phyloP scores from a whole-genome alignment of 495 filamentous ascomycete species.

The Aspergillus bertholletiae region DNA sequence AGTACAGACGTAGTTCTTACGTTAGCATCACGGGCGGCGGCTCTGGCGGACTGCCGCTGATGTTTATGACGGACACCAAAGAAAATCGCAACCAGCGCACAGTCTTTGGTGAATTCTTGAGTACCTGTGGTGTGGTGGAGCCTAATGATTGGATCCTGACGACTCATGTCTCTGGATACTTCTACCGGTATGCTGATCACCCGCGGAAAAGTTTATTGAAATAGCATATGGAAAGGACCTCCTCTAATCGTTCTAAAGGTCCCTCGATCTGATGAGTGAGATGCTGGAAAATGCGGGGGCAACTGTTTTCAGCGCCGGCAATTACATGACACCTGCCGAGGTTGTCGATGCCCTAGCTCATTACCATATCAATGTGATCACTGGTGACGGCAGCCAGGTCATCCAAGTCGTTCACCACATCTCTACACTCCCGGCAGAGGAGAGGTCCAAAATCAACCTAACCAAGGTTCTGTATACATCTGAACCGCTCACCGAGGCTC shows the following conservation, averaged over 20 bases:
- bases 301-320: constrained; percentile 16
- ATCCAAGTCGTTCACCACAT: constrained; percentile 15
- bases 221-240: background rate
- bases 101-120: constrained; percentile 16
- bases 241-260: background rate
- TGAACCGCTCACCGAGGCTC: constrained; percentile 16
- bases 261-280: constrained; percentile 6
- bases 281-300: constrained; percentile 7
- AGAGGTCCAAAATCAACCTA: constrained; percentile 6
- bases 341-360: constrained; percentile 7
- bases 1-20: constrained; percentile 23
- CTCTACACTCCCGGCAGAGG: constrained; percentile 4
- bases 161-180: constrained; percentile 15
- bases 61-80: constrained; percentile 20
- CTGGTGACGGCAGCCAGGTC: constrained; percentile 19
- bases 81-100: constrained; percentile 28
- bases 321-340: constrained; percentile 6
- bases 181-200: constrained; percentile 1
- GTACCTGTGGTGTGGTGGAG: constrained; percentile 12
- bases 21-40: constrained; percentile 28
- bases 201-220: background rate
- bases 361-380: constrained; percentile 16
- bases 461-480: constrained; percentile 25
- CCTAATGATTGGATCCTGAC: constrained; percentile 26
- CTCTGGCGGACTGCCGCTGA: constrained; percentile 14